Evolutionary conservation across 2,329 filamentous ascomycete genomes (phyloP), one percentile per base, ranked within the genome.

Genomic region (Aschersonia sp.): DNA sequence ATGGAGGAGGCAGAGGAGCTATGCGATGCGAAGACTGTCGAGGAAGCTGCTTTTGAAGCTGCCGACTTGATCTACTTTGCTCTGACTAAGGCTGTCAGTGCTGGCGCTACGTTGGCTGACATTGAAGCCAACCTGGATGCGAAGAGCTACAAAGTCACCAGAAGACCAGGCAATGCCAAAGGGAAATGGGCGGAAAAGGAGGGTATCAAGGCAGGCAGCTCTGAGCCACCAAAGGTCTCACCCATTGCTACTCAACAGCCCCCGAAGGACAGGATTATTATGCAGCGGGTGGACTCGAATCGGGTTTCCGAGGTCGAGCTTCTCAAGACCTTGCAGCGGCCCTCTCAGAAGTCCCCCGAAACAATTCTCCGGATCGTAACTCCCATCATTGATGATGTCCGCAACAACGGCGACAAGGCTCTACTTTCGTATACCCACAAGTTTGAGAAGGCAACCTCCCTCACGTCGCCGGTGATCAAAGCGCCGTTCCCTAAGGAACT

Each of bases 1-100:
- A 94, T 97, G 81, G 92, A 98, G 65, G 92, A 98, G 64, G 92
- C 92, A 0, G 86, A 94, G 59, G 92, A 98, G 68, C 75, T 98
- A 42, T 96, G 90, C 60, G 81, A 92, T 53, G 90, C 92, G 12
- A 81, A 80, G 54, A 82, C 80, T 0, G 84, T 85, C 51, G 75
- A 89, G 52, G 85, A 97, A 11, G 78, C 95, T 52, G 87, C 92
- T 2, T 94, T 94, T 53, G 92, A 98, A 65, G 88, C 92, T 7
- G 92, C 92, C 0, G 92, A 98, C 60, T 70, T 98, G 48, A 81
- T 98, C 47, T 98, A 97, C 69, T 98, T 98, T 70, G 87, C 90
- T 6, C 69, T 98, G 48, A 87, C 92, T 29, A 94, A 89, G 65
- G 94, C 88, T 50, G 75, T 94, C 42, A 77, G 85, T 47, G 82